Evolutionary conservation across 2,329 filamentous ascomycete genomes (phyloP), one percentile per base, ranked within the genome.

Genomic region (Berkeleyomyces rouxiae): DNA sequence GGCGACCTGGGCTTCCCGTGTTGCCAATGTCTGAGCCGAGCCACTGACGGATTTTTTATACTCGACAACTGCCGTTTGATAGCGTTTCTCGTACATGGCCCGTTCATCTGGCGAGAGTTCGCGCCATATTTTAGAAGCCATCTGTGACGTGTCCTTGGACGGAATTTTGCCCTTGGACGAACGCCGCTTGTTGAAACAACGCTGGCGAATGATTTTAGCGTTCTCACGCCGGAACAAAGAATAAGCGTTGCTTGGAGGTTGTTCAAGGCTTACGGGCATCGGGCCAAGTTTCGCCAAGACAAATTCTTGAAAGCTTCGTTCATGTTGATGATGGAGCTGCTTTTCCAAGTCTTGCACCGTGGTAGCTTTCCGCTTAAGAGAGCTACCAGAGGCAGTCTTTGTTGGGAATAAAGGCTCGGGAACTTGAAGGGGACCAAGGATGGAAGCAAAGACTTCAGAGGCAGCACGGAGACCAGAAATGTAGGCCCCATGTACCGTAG

Each of bases 401-500:
- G 85, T 77, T 64, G 83, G 79, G 16, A 97, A 82, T 2, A 99
- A 78, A 1, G 90, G 90, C 3, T 77, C 78, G 0, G 87, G 87
- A 9, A 96, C 77, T 53, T 85, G 76, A 64, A 99, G 90, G 0
- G 90, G 85, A 0, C 93, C 93, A 40, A 93, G 77, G 71, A 96
- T 81, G 2, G 82, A 77, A 62, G 92, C 85, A 44, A 96, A 77
- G 2, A 99, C 82, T 70, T 97, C 91, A 2, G 88, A 86, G 9
- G 93, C 93, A 3, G 87, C 93, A 59, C 93, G 85, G 4, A 99
- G 78, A 2, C 93, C 95, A 1, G 93, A 96, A 3, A 99, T 77
- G 70, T 97, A 99, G 7, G 93, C 95, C 4, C 93, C 93, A 68
- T 99, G 93, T 0, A 99, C 93, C 1, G 93, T 99, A 40, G 95